Evolutionary conservation across 2,329 filamentous ascomycete species (phyloP), one percentile per base, ranked within the genome.

Genomic region (Allantophomopsis lycopodina): DNA sequence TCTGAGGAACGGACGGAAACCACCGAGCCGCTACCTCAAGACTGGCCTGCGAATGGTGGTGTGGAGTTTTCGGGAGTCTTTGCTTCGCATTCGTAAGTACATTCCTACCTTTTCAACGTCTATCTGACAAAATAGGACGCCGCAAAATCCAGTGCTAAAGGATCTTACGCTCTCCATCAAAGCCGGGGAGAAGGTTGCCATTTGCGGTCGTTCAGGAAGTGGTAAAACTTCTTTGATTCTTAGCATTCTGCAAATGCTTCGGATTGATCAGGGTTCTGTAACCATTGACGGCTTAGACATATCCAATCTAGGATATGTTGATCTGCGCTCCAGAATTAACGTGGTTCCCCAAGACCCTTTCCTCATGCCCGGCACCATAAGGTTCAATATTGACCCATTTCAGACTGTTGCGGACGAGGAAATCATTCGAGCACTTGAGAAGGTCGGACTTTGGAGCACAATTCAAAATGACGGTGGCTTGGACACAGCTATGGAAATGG

Each of bases 151-250:
- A 5, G 36, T 33, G 14, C 35, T 39, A 13, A 38, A 40, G n/a
- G 14, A 16, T 18, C n/a, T 40, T 7, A 37, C 38, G 37, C 15
- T 40, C 37, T 11, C 13, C 16, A 48, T 63, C 32, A 15, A 42
- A 2, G 48, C 62, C 1, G 68, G 68, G 0, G 60, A 70, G 45
- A 66, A 65, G 40, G 52, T 69, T 6, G 60, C 64, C 2, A 55
- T 73, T 5, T 69, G 65, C 30, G 70, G 71, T 1, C 63, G 70
- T 3, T 73, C 66, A 3, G 69, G 68, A 7, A 60, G 58, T 37
- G 60, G 61, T 2, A 63, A 63, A 37, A 59, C 54, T 23, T 55
- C 55, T 0, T 52, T 71, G 1, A 53, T 69, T 1, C 55, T 66
- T 7, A 54, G 64, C 1, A 51, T 73, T 5, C 60, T 73, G 21